Percentiles rank a stretch among this genome's conserved stretches.
These are phyloP conservation scores for Petunia axillaris DNA, from an alignment of 257 asterid genomes.

Conservation along the genomic window DNA sequence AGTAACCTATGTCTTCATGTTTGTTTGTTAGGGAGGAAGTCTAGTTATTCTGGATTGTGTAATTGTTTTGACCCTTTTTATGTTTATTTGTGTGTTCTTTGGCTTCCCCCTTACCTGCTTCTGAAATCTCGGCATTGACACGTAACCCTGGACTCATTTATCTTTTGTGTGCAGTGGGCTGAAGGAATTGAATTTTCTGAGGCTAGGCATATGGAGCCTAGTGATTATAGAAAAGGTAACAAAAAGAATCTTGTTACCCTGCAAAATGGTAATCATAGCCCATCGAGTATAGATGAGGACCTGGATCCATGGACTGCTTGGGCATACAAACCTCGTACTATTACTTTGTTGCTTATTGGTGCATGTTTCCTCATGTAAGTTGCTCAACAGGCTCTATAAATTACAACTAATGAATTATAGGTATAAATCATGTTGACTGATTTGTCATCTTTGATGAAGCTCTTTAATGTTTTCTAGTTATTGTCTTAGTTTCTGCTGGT, in stretches of 20 bases:
- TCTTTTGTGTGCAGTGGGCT: constrained; percentile 27
- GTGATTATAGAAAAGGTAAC: constrained; percentile 60
- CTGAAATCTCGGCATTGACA: constrained; percentile 7
- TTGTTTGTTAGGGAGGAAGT: not conserved
- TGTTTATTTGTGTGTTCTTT: not conserved
- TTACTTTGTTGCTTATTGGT: constrained; percentile 81
- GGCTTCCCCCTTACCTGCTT: not conserved
- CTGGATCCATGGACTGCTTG: constrained; percentile 99
- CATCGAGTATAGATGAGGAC: constrained; percentile 59
- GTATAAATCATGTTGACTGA: not conserved
- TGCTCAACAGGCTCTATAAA: not conserved
- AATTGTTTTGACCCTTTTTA: not conserved
- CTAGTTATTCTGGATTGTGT: constrained; percentile 2
- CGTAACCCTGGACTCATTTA: constrained; percentile 1
- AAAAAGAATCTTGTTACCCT: constrained; percentile 49
- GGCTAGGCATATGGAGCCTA: constrained; percentile 60
- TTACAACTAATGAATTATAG: not conserved
- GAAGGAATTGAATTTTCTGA: constrained; percentile 35
- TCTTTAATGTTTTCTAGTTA: not conserved
- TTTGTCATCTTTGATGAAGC: not conserved
- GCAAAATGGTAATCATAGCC: constrained; percentile 68
- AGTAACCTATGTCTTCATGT: not conserved
- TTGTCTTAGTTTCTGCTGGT: not conserved
- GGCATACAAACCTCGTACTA: constrained; percentile 94
- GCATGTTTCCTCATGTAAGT: constrained; percentile 97